A percentile compares a stretch with the other conserved stretches of the same genome.
Evolutionary conservation across 139 green algal species (phyloP).

Genomic region (Pleodorina starrii): DNA sequence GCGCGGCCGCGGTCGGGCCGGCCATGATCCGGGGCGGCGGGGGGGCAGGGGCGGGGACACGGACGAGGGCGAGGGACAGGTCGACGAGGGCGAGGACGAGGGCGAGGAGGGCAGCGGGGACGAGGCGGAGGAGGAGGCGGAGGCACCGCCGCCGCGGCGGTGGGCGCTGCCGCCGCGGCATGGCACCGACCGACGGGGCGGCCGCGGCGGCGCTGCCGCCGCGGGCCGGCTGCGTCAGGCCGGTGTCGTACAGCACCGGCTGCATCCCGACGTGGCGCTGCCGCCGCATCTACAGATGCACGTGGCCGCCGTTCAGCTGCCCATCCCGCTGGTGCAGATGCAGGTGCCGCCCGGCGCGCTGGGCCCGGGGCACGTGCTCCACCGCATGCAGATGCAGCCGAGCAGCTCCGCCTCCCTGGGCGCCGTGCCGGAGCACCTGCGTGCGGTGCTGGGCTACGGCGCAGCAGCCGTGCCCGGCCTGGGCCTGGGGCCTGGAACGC

Average conservation of each 20-base stretch:
- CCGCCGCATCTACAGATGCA: too few species aligned
- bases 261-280: too few species aligned
- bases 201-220: background rate
- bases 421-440: background rate
- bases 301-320: too few species aligned
- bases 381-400: too few species aligned
- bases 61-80: background rate
- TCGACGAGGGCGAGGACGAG: background rate
- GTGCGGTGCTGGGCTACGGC: slow-evolving; percentile 17
- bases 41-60: background rate
- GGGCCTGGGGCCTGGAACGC: too few species aligned
- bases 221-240: background rate
- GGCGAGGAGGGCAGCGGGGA: background rate
- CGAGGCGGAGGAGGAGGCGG: background rate
- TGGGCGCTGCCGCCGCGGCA: background rate
- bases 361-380: too few species aligned
- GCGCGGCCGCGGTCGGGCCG: background rate
- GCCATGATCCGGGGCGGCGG: background rate
- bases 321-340: background rate
- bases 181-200: background rate
- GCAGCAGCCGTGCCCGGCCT: too few species aligned
- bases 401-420: too few species aligned
- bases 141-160: background rate
- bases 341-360: too few species aligned
- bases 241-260: too few species aligned